Conservation (phyloP, 345 rosid species). For the Eucalyptus guilfoylei region DNA sequence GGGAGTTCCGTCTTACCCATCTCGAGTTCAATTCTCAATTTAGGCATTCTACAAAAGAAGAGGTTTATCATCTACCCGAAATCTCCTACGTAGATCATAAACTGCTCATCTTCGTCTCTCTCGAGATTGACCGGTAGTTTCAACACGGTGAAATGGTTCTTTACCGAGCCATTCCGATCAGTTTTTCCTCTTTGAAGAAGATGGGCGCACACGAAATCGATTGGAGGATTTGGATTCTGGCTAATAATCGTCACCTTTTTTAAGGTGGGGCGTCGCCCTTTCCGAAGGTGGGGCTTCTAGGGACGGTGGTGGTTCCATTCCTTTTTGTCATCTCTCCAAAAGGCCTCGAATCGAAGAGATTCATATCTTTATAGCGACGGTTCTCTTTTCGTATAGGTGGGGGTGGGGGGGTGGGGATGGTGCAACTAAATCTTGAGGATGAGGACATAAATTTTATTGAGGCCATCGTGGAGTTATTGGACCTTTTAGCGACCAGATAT, state of each 20-base stretch:
- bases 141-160: neutral
- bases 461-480: neutral
- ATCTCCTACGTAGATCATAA: neutral
- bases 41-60: fast-evolving
- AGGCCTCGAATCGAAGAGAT: neutral
- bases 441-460: neutral
- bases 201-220: neutral
- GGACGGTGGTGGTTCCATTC: neutral
- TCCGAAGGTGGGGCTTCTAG: neutral
- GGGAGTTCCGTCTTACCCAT: neutral
- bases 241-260: neutral
- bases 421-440: neutral
- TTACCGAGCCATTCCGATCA: neutral
- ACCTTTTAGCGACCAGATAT: neutral
- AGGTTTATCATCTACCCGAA: neutral
- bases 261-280: neutral
- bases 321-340: neutral
- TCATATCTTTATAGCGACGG: neutral
- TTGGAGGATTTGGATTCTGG: neutral
- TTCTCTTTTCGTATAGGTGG: neutral
- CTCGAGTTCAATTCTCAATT: neutral
- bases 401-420: neutral
- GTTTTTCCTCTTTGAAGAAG: neutral
- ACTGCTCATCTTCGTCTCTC: neutral
- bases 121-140: neutral